These are phyloP conservation scores for Trypanosoma platydactyli DNA, from an alignment of 208 protist species.

Conservation along the genomic window DNA sequence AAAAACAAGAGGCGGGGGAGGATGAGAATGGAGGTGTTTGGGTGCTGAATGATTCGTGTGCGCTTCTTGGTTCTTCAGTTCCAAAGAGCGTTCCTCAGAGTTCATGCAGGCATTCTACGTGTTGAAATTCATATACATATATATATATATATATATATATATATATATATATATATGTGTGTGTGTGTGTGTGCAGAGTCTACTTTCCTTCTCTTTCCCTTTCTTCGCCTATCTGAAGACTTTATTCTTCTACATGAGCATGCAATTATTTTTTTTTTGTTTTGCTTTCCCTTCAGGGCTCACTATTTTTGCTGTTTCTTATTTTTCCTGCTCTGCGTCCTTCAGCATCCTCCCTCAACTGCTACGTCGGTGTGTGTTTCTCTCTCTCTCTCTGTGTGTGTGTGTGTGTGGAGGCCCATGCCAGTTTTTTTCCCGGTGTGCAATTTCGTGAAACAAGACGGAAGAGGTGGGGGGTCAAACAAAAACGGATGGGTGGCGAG, in stretches of 20 bases:
- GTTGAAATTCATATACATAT: neutral
- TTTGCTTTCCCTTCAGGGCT: neutral
- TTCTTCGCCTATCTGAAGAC: neutral
- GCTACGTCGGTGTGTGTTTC: too few species aligned
- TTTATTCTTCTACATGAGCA: neutral
- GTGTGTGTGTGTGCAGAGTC: constrained; percentile 12
- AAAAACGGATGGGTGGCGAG: neutral
- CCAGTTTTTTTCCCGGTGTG: neutral
- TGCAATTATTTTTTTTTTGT: constrained; percentile 16
- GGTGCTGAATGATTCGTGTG: too few species aligned
- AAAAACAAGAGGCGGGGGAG: neutral
- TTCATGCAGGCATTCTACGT: neutral
- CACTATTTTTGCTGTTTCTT: neutral
- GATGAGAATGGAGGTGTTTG: too few species aligned
- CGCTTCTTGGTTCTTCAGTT: too few species aligned
- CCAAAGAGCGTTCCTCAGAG: neutral
- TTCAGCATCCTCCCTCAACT: too few species aligned
- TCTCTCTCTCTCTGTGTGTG: neutral
- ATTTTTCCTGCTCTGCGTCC: neutral
- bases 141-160: constrained; percentile 17
- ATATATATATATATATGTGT: constrained; percentile 19
- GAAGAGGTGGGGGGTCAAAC: neutral
- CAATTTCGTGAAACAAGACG: neutral
- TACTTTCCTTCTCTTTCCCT: constrained; percentile 8
- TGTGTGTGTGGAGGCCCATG: constrained; percentile 1